Conservation (phyloP, 805 yeast genomes). For the Hanseniaspora clermontiae region DNA sequence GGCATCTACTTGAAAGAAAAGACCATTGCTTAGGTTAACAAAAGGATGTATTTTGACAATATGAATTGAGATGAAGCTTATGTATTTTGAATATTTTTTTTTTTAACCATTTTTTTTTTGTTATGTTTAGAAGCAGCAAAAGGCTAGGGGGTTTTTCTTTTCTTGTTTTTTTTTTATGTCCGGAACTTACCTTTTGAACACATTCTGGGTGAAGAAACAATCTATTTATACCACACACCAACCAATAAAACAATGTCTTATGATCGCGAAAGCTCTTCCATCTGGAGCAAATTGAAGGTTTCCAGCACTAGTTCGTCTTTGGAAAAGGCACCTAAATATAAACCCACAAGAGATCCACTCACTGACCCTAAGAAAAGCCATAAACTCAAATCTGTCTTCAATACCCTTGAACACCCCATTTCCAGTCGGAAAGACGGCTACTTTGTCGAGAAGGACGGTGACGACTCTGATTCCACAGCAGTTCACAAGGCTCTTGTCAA, state of each 20-base stretch:
- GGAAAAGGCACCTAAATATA: slow-evolving; percentile 2
- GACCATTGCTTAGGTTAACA: slow-evolving; percentile 35
- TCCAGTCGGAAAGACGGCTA: neutral
- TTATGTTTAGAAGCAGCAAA: too few species aligned
- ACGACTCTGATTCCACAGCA: slow-evolving; percentile 31
- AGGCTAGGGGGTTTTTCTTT: too few species aligned
- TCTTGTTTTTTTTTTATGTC: too few species aligned
- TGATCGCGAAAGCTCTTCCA: neutral
- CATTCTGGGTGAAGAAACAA: too few species aligned
- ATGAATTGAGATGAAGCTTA: neutral
- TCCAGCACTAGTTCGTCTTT: slow-evolving; percentile 22
- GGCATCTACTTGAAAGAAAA: slow-evolving; percentile 82
- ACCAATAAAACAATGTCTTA: neutral
- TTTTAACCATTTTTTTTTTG: too few species aligned
- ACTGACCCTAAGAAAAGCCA: neutral
- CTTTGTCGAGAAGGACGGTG: slow-evolving; percentile 33
- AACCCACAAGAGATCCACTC: neutral
- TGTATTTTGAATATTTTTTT: neutral
- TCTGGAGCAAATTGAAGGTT: slow-evolving; percentile 26
- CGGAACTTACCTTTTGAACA: too few species aligned
- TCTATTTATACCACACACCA: neutral
- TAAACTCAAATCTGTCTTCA: neutral
- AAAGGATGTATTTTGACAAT: neutral
- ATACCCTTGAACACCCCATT: neutral
- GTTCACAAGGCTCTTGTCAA: slow-evolving; percentile 35